phyloP scores from a whole-genome alignment of 192 early-diverging fungal genomes.

The Mortierella hygrophila region DNA sequence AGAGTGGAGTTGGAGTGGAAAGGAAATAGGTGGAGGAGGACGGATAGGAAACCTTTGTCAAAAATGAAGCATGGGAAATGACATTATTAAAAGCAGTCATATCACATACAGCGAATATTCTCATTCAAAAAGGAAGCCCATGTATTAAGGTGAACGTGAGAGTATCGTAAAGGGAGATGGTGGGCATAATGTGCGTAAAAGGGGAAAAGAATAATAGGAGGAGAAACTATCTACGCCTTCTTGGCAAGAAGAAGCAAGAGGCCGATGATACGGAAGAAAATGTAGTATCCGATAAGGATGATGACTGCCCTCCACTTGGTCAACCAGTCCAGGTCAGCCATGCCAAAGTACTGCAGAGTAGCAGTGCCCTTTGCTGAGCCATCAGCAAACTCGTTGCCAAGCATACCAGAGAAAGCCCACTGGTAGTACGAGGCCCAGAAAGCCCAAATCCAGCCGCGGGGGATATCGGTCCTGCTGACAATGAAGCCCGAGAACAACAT shows the following conservation, averaged over 20 bases:
- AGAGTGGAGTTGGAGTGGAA: too few species aligned
- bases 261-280: slow-evolving; percentile 41
- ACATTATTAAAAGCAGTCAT: too few species aligned
- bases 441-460: slow-evolving; percentile 53
- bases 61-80: too few species aligned
- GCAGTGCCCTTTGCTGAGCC: slow-evolving; percentile 28
- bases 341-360: slow-evolving; percentile 34
- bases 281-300: slow-evolving; percentile 39
- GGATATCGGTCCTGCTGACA: slow-evolving; percentile 45
- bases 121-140: neutral
- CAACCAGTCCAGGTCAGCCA: slow-evolving; percentile 39
- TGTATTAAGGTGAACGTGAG: neutral
- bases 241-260: slow-evolving; percentile 40
- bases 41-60: too few species aligned
- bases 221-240: slow-evolving; percentile 27
- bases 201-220: neutral
- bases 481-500: slow-evolving; percentile 78
- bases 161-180: neutral
- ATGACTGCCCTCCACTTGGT: slow-evolving; percentile 40
- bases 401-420: slow-evolving; percentile 44
- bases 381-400: slow-evolving; percentile 38
- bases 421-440: slow-evolving; percentile 57
- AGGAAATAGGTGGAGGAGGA: too few species aligned
- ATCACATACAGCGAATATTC: too few species aligned
- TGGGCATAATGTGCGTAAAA: neutral